Evolutionary conservation across 257 asterid species (phyloP).

Genomic region (Pogostemon cablin): DNA sequence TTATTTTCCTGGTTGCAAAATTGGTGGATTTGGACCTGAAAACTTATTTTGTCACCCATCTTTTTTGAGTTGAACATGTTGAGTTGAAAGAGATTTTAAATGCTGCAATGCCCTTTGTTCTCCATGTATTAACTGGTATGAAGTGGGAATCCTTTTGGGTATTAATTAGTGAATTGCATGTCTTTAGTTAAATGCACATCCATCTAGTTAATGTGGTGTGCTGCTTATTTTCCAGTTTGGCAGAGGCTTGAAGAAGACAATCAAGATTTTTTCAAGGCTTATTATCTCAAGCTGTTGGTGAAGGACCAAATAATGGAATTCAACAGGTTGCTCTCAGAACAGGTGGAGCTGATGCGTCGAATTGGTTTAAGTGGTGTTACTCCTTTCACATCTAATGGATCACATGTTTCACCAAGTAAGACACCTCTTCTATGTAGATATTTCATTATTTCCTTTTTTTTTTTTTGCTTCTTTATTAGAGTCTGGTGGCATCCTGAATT

Average conservation of each 20-base stretch:
- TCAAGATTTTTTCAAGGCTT: conserved; percentile 79
- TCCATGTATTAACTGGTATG: not conserved
- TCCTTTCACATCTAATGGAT: conserved; percentile 64
- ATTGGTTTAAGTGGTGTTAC: conserved; percentile 51
- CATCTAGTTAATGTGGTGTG: conserved; percentile 26
- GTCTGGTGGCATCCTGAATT: not conserved
- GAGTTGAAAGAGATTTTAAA: not conserved
- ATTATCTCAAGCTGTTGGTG: conserved; percentile 67
- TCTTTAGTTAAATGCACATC: conserved; percentile 15
- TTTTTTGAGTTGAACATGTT: not conserved
- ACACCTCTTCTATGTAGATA: conserved; percentile 23
- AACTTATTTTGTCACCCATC: not conserved
- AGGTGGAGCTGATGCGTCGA: conserved; percentile 67
- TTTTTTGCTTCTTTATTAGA: conserved; percentile 8
- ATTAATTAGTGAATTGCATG: not conserved
- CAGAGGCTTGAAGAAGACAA: conserved; percentile 78
- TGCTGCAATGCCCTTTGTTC: conserved; percentile 9
- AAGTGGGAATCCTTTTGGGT: not conserved
- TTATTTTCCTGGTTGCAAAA: not conserved
- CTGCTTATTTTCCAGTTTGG: conserved; percentile 71
- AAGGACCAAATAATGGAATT: conserved; percentile 83
- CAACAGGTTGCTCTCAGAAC: conserved; percentile 72
- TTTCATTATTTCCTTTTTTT: not conserved
- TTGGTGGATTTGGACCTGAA: not conserved
- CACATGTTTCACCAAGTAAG: conserved; percentile 70